Percentiles rank a stretch among this genome's conserved stretches.
These are phyloP conservation scores for Penicillium sp. DNA, from an alignment of 2,329 filamentous ascomycete species.

Conservation along the genomic window DNA sequence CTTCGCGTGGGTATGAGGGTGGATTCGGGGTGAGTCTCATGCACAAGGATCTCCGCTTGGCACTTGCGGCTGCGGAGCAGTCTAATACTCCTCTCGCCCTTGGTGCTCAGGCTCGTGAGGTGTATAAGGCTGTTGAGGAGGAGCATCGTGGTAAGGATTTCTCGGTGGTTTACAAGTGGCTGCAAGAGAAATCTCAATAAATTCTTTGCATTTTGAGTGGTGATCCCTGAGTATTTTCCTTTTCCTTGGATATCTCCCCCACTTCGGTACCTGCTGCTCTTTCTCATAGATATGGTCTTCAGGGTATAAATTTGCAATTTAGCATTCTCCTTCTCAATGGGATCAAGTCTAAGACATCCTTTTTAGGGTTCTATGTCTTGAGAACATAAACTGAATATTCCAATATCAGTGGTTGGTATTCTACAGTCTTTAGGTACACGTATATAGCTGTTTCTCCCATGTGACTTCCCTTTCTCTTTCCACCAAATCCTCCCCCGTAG, in stretches of 20 bases:
- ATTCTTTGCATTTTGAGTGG: neutral
- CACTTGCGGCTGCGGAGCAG: slow-evolving; percentile 68
- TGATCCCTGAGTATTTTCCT: neutral
- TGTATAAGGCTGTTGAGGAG: slow-evolving; percentile 66
- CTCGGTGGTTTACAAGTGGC: slow-evolving; percentile 73
- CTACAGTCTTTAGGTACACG: neutral
- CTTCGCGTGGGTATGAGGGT: slow-evolving; percentile 70
- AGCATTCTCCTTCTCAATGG: neutral
- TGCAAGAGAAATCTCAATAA: slow-evolving; percentile 43
- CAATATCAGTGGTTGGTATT: neutral
- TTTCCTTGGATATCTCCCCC: neutral
- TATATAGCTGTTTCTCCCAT: neutral
- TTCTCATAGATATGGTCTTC: slow-evolving; percentile 1
- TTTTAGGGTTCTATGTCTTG: neutral
- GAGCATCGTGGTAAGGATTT: slow-evolving; percentile 71
- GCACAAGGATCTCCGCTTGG: slow-evolving; percentile 74
- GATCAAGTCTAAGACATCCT: neutral
- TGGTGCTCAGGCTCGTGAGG: slow-evolving; percentile 58
- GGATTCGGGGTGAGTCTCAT: slow-evolving; percentile 76
- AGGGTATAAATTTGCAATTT: neutral
- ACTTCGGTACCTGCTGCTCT: neutral
- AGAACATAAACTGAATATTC: neutral
- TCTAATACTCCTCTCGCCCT: slow-evolving; percentile 65
- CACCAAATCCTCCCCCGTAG: neutral
- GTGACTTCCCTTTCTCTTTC: slow-evolving; percentile 3